A percentile compares a stretch with the other conserved stretches of the same genome.
Evolutionary conservation across 495 filamentous ascomycete genomes (phyloP).

Genomic region (Cercophora sp.): DNA sequence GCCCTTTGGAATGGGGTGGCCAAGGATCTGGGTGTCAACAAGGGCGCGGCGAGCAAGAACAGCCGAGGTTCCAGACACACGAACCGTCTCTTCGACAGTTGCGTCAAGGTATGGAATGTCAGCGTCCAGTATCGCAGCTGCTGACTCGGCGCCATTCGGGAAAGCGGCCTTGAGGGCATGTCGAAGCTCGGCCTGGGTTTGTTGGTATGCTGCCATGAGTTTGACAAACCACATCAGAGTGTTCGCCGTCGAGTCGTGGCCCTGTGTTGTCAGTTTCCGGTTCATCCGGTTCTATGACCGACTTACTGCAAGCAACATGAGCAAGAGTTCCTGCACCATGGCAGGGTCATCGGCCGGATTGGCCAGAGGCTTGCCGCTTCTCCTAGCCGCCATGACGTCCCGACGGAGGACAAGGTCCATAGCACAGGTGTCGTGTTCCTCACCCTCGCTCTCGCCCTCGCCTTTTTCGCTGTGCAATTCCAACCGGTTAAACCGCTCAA

Average conservation of each 20-base stretch:
- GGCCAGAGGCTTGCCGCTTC: conserved; percentile 12
- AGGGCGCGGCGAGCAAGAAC: conserved; percentile 22
- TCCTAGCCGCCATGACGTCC: conserved; percentile 23
- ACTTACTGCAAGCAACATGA: conserved; percentile 21
- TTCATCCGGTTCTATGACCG: background rate
- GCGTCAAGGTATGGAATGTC: conserved; percentile 38
- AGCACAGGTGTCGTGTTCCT: conserved; percentile 28
- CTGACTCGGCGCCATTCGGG: conserved; percentile 5
- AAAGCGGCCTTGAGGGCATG: conserved; percentile 17
- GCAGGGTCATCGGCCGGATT: conserved; percentile 22
- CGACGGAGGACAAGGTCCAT: conserved; percentile 35
- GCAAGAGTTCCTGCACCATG: conserved; percentile 28
- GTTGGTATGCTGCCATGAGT: conserved; percentile 27
- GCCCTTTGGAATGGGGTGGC: conserved; percentile 32
- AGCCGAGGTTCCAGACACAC: conserved; percentile 20
- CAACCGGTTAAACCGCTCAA: conserved; percentile 13
- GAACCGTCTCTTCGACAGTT: conserved; percentile 31
- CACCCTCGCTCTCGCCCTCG: conserved; percentile 3
- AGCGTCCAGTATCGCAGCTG: conserved; percentile 22
- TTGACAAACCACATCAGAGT: conserved; percentile 35
- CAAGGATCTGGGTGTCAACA: conserved; percentile 31
- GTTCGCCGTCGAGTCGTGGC: conserved; percentile 26
- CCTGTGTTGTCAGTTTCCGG: conserved; percentile 11
- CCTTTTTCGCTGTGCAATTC: no score
- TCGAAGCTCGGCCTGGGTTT: conserved; percentile 23